These are phyloP conservation scores for Plasmodium sp. DNA, from an alignment of 169 alveolate genomes.

Conservation along the genomic window DNA sequence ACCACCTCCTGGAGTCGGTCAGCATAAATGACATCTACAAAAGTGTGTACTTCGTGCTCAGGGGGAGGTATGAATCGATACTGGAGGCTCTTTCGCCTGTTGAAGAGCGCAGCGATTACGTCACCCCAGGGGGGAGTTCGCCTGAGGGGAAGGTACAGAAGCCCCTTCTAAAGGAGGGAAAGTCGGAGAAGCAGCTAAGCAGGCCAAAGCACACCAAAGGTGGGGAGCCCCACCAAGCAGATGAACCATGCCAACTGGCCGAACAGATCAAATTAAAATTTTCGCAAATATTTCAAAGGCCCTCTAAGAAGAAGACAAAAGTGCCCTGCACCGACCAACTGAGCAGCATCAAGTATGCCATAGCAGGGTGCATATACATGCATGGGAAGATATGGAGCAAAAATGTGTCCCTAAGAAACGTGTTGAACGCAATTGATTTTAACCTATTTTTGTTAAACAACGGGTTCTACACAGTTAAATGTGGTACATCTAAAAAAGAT, in stretches of 20 bases:
- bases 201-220: background rate
- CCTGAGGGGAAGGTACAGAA: background rate
- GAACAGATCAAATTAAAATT: constrained; percentile 45
- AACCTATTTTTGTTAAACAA: constrained; percentile 24
- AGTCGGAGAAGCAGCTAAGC: background rate
- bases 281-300: constrained; percentile 14
- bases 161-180: background rate
- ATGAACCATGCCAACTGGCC: background rate
- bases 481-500: background rate
- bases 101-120: background rate
- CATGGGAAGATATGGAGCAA: constrained; percentile 31
- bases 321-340: background rate
- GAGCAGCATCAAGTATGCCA: constrained; percentile 52
- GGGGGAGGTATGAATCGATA: constrained; percentile 9
- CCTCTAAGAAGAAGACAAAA: background rate
- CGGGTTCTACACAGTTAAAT: background rate
- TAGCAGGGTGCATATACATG: constrained; percentile 47
- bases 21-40: constrained; percentile 46
- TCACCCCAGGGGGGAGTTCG: background rate
- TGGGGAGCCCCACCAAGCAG: background rate
- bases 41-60: constrained; percentile 21
- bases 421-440: constrained; percentile 42
- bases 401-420: constrained; percentile 31
- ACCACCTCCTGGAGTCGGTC: constrained; percentile 32
- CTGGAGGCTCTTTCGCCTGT: background rate